Evolutionary conservation across 108 stramenopile species (phyloP).

Genomic region (Cyclotella cryptica): DNA sequence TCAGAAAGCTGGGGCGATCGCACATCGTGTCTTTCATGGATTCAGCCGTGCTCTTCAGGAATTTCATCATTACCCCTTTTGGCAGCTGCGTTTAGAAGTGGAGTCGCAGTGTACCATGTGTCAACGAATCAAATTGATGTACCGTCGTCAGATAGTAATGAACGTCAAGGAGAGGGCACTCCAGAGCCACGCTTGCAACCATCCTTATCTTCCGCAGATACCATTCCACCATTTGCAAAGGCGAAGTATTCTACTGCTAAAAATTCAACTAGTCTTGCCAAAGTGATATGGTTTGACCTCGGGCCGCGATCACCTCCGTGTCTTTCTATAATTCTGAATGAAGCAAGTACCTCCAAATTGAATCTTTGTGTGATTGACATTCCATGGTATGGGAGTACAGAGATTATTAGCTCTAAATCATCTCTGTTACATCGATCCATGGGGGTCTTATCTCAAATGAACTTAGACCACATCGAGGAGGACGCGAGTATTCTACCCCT

Average conservation of each 20-base stretch:
- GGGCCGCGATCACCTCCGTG: slow-evolving; percentile 53
- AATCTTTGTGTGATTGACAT: slow-evolving; percentile 55
- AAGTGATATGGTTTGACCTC: slow-evolving; percentile 49
- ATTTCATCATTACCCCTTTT: slow-evolving; percentile 58
- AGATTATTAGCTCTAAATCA: slow-evolving; percentile 24
- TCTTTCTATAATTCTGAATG: slow-evolving; percentile 34
- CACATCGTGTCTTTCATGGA: slow-evolving; percentile 75
- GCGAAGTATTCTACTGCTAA: slow-evolving; percentile 27
- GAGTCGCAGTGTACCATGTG: slow-evolving; percentile 77
- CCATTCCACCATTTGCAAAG: slow-evolving; percentile 44
- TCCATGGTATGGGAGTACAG: slow-evolving; percentile 52
- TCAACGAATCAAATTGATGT: background rate
- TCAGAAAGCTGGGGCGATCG: slow-evolving; percentile 31
- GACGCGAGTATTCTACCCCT: slow-evolving; percentile 19
- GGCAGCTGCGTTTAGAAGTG: slow-evolving; percentile 76
- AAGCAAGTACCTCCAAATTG: slow-evolving; percentile 21
- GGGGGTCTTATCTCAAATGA: slow-evolving; percentile 43
- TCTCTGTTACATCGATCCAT: slow-evolving; percentile 33
- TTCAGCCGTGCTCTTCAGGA: slow-evolving; percentile 41
- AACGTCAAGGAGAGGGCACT: background rate
- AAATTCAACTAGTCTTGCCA: slow-evolving; percentile 18
- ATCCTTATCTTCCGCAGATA: background rate
- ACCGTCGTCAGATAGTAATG: background rate
- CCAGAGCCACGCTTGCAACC: background rate
- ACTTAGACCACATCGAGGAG: slow-evolving; percentile 15